Conservation (phyloP, 2,329 filamentous ascomycete species). For the Elsinoe ampelina region DNA sequence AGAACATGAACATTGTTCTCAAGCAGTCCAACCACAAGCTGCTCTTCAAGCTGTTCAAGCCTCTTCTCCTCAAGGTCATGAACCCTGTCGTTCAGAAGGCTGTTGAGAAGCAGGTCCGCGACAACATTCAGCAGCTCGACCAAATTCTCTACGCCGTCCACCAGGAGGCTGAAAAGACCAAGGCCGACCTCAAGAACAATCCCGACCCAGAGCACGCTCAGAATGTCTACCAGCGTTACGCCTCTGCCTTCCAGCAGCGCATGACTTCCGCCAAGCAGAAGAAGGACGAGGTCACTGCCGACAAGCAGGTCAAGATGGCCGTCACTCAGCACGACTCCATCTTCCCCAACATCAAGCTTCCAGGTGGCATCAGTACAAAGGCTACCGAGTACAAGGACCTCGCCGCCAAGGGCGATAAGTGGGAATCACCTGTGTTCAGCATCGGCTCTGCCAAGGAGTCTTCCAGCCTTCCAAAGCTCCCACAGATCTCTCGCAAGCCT, state of each 20-base stretch:
- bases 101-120: constrained; percentile 79
- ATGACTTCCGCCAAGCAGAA: constrained; percentile 69
- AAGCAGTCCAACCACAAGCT: constrained; percentile 94
- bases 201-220: constrained; percentile 61
- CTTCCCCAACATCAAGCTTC: constrained; percentile 78
- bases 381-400: constrained; percentile 88
- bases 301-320: constrained; percentile 73
- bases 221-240: constrained; percentile 83
- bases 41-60: constrained; percentile 78
- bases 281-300: constrained; percentile 50
- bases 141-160: constrained; percentile 65
- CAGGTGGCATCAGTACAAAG: constrained; percentile 83
- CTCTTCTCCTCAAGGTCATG: constrained; percentile 72
- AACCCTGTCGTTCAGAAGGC: constrained; percentile 79
- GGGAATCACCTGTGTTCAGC: constrained; percentile 90
- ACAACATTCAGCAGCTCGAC: constrained; percentile 70
- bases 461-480: constrained; percentile 54
- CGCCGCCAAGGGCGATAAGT: constrained; percentile 77
- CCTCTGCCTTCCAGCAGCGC: constrained; percentile 63
- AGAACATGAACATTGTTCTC: constrained; percentile 76
- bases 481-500: constrained; percentile 49
- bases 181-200: constrained; percentile 52
- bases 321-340: constrained; percentile 82
- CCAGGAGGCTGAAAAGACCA: constrained; percentile 67
- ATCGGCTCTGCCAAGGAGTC: constrained; percentile 71